Percentiles rank a stretch among this genome's conserved stretches.
Evolutionary conservation across 306 rosid species (phyloP).

Genomic region (Cucurbita ficifolia): DNA sequence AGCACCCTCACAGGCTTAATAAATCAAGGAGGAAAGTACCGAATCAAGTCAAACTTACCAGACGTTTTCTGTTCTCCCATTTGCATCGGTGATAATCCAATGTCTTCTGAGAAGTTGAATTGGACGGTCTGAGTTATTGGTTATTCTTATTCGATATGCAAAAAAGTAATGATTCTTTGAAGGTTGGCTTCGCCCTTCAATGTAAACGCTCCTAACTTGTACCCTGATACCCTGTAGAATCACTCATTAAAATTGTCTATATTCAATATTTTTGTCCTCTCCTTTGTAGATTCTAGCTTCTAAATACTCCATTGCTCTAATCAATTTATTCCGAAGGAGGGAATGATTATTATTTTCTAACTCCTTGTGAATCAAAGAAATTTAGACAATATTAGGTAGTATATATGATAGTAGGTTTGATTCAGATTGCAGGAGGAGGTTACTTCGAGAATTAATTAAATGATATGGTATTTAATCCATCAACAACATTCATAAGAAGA

Average conservation of each 20-base stretch:
- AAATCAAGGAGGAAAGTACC: slow-evolving; percentile 9
- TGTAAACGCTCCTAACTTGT: slow-evolving; percentile 87
- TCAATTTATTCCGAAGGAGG: not conserved
- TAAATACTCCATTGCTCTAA: not conserved
- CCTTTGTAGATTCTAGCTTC: not conserved
- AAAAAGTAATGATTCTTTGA: slow-evolving; percentile 65
- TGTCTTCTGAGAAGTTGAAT: slow-evolving; percentile 91
- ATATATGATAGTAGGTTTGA: not conserved
- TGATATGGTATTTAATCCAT: not conserved
- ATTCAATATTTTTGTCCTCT: not conserved
- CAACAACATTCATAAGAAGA: not conserved
- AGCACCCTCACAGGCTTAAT: not conserved
- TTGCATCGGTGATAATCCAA: slow-evolving; percentile 89
- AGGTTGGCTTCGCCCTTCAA: slow-evolving; percentile 94
- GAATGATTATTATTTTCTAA: not conserved
- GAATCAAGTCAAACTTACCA: slow-evolving; percentile 36
- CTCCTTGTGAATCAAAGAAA: not conserved
- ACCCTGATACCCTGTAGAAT: slow-evolving; percentile 65
- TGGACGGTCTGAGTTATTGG: slow-evolving; percentile 66
- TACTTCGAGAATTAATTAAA: not conserved
- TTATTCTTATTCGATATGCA: slow-evolving; percentile 83
- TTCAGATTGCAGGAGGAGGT: not conserved
- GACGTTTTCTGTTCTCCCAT: slow-evolving; percentile 70
- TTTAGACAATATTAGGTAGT: not conserved
- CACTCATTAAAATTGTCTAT: not conserved